These are phyloP conservation scores for Artemisia argyi DNA, from an alignment of 129 eudicot genomes.

Conservation along the genomic window DNA sequence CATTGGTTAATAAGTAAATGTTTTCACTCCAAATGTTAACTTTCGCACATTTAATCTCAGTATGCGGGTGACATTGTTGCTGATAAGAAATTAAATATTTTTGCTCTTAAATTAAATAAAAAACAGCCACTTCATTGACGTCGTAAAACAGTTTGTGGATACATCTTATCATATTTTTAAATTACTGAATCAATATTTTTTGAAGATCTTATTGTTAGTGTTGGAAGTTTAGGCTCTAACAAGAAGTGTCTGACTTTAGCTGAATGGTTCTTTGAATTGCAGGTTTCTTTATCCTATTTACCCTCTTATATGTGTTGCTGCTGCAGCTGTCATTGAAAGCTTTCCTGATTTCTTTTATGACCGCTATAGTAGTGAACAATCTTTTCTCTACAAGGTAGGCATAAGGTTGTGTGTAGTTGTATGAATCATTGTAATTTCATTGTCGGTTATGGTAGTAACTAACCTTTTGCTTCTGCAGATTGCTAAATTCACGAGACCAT, in stretches of 20 bases:
- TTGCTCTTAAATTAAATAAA: neutral
- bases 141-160: neutral
- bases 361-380: slow-evolving; percentile 53
- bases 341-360: slow-evolving; percentile 83
- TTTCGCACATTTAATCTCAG: neutral
- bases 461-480: slow-evolving; percentile 45
- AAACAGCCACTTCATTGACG: neutral
- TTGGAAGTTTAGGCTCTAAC: slow-evolving; percentile 11
- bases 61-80: neutral
- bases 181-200: neutral
- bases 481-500: slow-evolving; percentile 71
- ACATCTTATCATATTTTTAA: neutral
- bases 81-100: slow-evolving; percentile 4
- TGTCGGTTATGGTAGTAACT: slow-evolving; percentile 12
- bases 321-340: slow-evolving; percentile 89
- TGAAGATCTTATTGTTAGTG: neutral
- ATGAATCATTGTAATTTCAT: neutral
- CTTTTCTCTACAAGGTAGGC: slow-evolving; percentile 53
- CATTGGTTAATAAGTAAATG: neutral
- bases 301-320: slow-evolving; percentile 96
- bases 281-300: slow-evolving; percentile 98
- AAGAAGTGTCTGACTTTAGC: slow-evolving; percentile 10
- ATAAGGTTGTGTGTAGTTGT: neutral
- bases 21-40: neutral
- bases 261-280: slow-evolving; percentile 37